Evolutionary conservation across 2,329 filamentous ascomycete genomes (phyloP).

Genomic region (Colletotrichum sp.): DNA sequence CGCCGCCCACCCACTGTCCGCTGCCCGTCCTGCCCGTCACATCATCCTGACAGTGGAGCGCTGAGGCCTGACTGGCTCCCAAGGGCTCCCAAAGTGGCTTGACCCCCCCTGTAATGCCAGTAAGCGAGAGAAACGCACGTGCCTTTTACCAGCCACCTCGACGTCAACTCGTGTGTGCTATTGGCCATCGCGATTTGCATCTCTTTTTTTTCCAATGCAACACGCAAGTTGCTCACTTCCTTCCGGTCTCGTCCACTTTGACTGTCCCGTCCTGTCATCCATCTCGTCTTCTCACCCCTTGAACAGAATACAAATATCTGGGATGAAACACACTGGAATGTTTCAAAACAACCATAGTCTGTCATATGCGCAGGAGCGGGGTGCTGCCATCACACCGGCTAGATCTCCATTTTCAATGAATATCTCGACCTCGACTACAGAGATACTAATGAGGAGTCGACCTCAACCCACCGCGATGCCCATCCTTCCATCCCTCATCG

Average conservation of each 20-base stretch:
- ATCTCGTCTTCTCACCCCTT: not conserved
- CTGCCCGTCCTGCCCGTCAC: constrained; percentile 17
- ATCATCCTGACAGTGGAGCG: constrained; percentile 15
- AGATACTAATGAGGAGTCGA: not conserved
- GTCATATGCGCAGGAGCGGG: not conserved
- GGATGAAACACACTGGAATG: constrained; percentile 17
- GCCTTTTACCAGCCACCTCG: constrained; percentile 16
- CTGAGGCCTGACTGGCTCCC: not conserved
- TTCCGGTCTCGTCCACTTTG: not conserved
- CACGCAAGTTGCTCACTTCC: not conserved
- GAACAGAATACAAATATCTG: not conserved
- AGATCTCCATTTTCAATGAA: not conserved
- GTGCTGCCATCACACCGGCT: not conserved
- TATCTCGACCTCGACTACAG: not conserved
- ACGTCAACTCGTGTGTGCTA: not conserved
- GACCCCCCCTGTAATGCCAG: not conserved
- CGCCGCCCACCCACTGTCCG: not conserved
- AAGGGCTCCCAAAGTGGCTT: constrained; percentile 5
- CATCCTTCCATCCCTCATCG: not conserved
- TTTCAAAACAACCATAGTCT: constrained; percentile 16
- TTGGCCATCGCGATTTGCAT: not conserved
- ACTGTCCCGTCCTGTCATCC: not conserved
- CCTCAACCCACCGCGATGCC: not conserved
- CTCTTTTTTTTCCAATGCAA: not conserved
- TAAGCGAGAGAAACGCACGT: constrained; percentile 1